A percentile compares a stretch with the other conserved stretches of the same genome.
Conservation (phyloP, 805 yeast species). For the Kodamaea lidongshanica region DNA sequence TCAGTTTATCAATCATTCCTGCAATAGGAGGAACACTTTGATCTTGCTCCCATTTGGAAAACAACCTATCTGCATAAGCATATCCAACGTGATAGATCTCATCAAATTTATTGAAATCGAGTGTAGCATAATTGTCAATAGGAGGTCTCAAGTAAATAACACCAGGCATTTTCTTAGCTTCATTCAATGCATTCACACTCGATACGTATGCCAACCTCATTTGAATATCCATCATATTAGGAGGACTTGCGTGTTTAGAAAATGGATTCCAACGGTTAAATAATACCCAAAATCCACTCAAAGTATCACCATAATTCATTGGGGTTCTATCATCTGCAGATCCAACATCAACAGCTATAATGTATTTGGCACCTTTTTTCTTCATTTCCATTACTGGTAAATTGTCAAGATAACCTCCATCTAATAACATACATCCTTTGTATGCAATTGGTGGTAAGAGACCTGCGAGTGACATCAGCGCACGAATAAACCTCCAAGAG, state of each 20-base stretch:
- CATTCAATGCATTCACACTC: conserved; percentile 86
- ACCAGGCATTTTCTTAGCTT: conserved; percentile 78
- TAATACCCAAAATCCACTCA: conserved; percentile 89
- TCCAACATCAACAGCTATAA: conserved; percentile 94
- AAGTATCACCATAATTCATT: conserved; percentile 84
- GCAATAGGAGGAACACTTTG: conserved; percentile 60
- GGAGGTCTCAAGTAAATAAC: conserved; percentile 91
- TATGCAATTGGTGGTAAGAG: conserved; percentile 82
- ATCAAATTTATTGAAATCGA: conserved; percentile 87
- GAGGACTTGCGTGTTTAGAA: conserved; percentile 79
- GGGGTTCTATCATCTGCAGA: conserved; percentile 89
- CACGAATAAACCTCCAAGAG: conserved; percentile 93
- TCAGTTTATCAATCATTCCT: conserved; percentile 32
- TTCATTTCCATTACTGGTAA: conserved; percentile 91
- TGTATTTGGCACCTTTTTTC: conserved; percentile 74
- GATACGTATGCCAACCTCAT: conserved; percentile 90
- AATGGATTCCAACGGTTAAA: conserved; percentile 86
- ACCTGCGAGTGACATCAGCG: conserved; percentile 96
- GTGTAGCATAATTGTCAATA: conserved; percentile 82
- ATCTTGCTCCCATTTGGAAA: conserved; percentile 46
- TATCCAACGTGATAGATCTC: conserved; percentile 82
- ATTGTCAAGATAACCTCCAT: conserved; percentile 95
- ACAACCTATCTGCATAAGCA: conserved; percentile 56
- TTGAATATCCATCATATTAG: conserved; percentile 93
- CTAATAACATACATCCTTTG: conserved; percentile 87